These are phyloP conservation scores for Neltuma alba DNA, from an alignment of 306 rosid genomes.

Conservation along the genomic window DNA sequence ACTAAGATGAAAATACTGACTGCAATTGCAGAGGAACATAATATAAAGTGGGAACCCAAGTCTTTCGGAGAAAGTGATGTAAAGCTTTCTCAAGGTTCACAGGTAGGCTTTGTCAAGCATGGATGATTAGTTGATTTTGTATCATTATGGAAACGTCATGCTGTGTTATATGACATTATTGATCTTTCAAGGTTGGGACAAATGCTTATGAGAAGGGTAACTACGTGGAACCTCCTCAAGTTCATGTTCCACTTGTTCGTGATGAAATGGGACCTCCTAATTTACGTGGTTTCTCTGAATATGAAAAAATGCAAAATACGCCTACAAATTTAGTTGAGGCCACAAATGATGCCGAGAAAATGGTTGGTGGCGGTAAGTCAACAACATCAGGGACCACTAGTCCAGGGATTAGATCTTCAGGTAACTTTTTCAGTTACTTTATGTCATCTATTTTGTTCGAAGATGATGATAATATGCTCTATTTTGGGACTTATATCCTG, in stretches of 20 bases:
- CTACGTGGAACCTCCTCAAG: slow-evolving; percentile 54
- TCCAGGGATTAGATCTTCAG: slow-evolving; percentile 57
- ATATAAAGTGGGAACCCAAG: slow-evolving; percentile 65
- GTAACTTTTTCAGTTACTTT: slow-evolving; percentile 33
- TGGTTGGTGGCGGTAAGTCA: slow-evolving; percentile 35
- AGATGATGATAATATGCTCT: background rate
- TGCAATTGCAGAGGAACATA: slow-evolving; percentile 71
- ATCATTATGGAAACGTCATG: background rate
- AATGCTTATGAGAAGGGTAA: slow-evolving; percentile 49
- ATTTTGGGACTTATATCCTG: slow-evolving; percentile 17
- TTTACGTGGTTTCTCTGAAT: slow-evolving; percentile 47
- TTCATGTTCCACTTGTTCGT: slow-evolving; percentile 46
- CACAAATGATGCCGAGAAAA: slow-evolving; percentile 40
- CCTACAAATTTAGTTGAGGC: slow-evolving; percentile 28
- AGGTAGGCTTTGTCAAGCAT: slow-evolving; percentile 42
- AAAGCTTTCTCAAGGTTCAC: slow-evolving; percentile 41
- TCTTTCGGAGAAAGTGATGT: slow-evolving; percentile 45
- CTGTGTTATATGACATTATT: slow-evolving; percentile 13
- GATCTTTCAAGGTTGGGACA: slow-evolving; percentile 60
- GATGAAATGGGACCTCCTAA: slow-evolving; percentile 50
- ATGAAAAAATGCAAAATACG: slow-evolving; percentile 28
- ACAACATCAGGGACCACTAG: slow-evolving; percentile 41
- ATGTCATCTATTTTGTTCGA: slow-evolving; percentile 5
- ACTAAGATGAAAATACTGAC: slow-evolving; percentile 55
- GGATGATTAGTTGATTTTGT: background rate